phyloP scores from a whole-genome alignment of 345 rosid genomes.

The Conringia planisiliqua region DNA sequence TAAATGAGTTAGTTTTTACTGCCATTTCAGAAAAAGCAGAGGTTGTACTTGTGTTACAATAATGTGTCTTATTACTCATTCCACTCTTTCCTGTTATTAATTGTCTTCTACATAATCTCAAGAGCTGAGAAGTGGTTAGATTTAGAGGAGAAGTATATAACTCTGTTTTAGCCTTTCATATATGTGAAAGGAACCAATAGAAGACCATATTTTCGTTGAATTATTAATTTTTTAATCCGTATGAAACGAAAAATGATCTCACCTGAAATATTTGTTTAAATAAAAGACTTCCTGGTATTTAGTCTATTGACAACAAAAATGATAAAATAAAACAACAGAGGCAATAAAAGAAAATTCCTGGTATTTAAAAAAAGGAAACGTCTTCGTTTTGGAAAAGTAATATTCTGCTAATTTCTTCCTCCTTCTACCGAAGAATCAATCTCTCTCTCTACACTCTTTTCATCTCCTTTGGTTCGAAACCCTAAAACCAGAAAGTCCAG shows the following conservation, averaged over 20 bases:
- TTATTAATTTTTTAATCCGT: background rate
- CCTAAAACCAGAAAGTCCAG: constrained; percentile 19
- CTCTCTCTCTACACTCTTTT: constrained; percentile 6
- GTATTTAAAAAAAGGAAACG: constrained; percentile 12
- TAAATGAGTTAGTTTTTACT: background rate
- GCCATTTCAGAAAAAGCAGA: background rate
- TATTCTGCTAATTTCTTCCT: constrained; percentile 29
- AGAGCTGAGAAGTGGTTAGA: background rate
- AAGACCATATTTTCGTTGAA: background rate
- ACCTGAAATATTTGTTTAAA: background rate
- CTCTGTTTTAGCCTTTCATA: background rate
- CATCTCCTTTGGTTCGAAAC: constrained; percentile 14
- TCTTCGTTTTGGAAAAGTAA: constrained; percentile 21
- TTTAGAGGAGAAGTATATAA: background rate
- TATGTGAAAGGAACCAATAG: background rate
- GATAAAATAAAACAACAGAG: background rate
- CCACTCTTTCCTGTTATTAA: background rate
- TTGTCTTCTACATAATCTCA: background rate
- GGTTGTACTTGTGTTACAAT: background rate
- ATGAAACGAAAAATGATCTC: background rate
- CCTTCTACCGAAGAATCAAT: constrained; percentile 32
- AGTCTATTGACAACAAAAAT: background rate
- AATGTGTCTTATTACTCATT: background rate
- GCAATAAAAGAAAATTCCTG: background rate
- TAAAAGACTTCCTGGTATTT: background rate